phyloP scores from a whole-genome alignment of 176 grass and related monocot species.

The Oryza meyeriana region DNA sequence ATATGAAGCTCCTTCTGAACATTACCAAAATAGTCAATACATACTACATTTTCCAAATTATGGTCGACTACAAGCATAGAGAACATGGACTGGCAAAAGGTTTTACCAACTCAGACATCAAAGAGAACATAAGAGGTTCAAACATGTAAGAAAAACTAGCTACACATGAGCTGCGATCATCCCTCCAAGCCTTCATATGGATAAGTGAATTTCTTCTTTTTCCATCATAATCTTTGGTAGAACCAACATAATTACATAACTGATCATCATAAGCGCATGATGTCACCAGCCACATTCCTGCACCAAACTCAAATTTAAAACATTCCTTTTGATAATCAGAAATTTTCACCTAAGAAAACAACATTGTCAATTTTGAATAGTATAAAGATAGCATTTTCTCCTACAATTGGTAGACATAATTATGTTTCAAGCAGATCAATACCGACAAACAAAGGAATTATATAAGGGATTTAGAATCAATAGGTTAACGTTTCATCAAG shows the following conservation, averaged over 20 bases:
- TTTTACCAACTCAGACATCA: neutral
- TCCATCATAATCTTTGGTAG: neutral
- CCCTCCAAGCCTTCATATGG: neutral
- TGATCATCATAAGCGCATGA: neutral
- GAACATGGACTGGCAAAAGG: neutral
- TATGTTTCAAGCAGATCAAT: neutral
- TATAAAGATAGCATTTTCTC: neutral
- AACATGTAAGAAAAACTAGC: neutral
- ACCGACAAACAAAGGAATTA: neutral
- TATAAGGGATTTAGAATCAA: neutral
- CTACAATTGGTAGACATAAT: neutral
- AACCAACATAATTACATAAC: neutral
- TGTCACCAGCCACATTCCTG: conserved; percentile 16
- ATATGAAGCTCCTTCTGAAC: neutral
- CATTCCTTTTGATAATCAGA: neutral
- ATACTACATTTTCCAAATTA: no score
- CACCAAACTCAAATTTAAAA: neutral
- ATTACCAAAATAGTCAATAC: neutral
- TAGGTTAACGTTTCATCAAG: neutral
- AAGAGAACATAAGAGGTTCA: neutral
- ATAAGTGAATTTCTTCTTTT: neutral
- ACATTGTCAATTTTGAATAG: neutral
- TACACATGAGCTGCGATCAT: neutral
- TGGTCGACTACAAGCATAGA: neutral
- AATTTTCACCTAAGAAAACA: neutral